Evolutionary conservation across 2,329 filamentous ascomycete species (phyloP).

Genomic region (Nothophaeocryptopus gaeumannii): DNA sequence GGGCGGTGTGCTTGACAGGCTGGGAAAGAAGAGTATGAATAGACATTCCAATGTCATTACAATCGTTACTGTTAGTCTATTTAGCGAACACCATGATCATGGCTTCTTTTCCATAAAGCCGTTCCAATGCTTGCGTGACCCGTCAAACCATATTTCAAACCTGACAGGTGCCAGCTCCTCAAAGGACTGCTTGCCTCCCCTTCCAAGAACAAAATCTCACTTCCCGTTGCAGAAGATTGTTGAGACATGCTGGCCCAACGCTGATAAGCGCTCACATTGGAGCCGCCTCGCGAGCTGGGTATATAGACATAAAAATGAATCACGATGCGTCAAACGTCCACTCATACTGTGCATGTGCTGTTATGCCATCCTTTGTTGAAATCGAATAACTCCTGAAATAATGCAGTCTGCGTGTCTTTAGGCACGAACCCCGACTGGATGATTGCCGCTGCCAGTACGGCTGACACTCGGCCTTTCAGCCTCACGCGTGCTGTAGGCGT

Average conservation of each 20-base stretch:
- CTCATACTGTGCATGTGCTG: conserved; percentile 12
- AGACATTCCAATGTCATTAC: conserved; percentile 5
- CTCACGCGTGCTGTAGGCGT: conserved; percentile 9
- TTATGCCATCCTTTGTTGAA: conserved; percentile 10
- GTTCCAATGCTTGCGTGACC: no score
- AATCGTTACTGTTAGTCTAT: conserved; percentile 18
- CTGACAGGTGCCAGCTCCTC: no score
- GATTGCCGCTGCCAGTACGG: conserved; percentile 14
- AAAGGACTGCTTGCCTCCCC: neutral
- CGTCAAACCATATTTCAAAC: no score
- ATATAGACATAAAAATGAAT: conserved; percentile 13
- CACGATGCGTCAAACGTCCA: conserved; percentile 7
- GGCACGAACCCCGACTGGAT: conserved; percentile 10
- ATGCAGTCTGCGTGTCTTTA: conserved; percentile 1
- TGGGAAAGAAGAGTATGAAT: no score
- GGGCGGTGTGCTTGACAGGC: no score
- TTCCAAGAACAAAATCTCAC: neutral
- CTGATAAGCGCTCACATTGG: conserved; percentile 6
- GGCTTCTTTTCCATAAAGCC: no score
- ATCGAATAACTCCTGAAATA: neutral
- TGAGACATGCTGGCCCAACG: conserved; percentile 15
- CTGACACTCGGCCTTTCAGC: conserved; percentile 19
- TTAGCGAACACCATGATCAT: neutral
- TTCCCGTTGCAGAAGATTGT: conserved; percentile 4
- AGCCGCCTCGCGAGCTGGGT: conserved; percentile 16